phyloP scores from a whole-genome alignment of 2,329 filamentous ascomycete species.

The Fusarium concolor region DNA sequence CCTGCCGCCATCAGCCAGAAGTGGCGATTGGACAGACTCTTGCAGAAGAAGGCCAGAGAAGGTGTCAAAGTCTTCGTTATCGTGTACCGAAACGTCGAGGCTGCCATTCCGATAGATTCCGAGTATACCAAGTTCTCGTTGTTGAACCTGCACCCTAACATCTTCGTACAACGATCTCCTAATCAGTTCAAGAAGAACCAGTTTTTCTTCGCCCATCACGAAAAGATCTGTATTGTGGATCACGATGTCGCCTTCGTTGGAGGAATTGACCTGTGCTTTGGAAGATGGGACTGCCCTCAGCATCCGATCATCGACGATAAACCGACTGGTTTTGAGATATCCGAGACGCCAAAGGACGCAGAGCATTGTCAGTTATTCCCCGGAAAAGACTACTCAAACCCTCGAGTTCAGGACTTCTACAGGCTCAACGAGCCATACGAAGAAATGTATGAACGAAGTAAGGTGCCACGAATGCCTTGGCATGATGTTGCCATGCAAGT shows the following conservation, averaged over 20 bases:
- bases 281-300: conserved; percentile 95
- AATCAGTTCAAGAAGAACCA: conserved; percentile 99
- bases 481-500: conserved; percentile 99
- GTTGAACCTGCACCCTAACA: conserved; percentile 93
- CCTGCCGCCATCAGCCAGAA: conserved; percentile 97
- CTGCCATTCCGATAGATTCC: conserved; percentile 96
- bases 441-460: conserved; percentile 96
- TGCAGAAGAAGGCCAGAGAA: conserved; percentile 93
- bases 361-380: conserved; percentile 97
- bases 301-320: conserved; percentile 93
- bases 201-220: conserved; percentile 99
- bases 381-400: conserved; percentile 98
- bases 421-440: conserved; percentile 93
- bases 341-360: conserved; percentile 80
- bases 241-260: conserved; percentile 96
- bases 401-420: conserved; percentile 94
- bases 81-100: conserved; percentile 97
- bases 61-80: conserved; percentile 98
- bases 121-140: conserved; percentile 98
- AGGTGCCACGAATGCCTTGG: conserved; percentile 96
- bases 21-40: conserved; percentile 91
- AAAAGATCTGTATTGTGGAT: conserved; percentile 97
- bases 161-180: conserved; percentile 94
- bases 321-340: conserved; percentile 89
- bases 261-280: conserved; percentile 96